Conservation (phyloP, 2,329 filamentous ascomycete species). For the Fusarium pseudograminearum region DNA sequence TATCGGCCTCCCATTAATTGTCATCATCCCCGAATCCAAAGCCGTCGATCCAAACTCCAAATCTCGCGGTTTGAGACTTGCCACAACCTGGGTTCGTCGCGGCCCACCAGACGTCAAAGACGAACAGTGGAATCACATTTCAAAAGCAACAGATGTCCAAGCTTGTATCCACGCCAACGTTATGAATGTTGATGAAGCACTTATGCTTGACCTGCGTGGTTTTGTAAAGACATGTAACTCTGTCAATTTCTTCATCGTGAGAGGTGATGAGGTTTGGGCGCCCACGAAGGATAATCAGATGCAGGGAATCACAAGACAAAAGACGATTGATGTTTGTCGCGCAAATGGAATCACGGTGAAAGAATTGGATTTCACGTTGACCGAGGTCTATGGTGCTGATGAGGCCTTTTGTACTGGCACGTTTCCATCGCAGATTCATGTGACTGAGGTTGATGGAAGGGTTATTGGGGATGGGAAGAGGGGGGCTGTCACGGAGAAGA, state of each 20-base stretch:
- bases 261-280: constrained; percentile 8
- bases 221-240: constrained; percentile 22
- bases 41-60: constrained; percentile 16
- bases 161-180: constrained; percentile 8
- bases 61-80: background rate
- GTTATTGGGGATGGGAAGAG: background rate
- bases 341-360: fast-evolving
- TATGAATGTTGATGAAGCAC: constrained; percentile 6
- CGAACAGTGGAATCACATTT: constrained; percentile 19
- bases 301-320: constrained; percentile 8
- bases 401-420: constrained; percentile 11
- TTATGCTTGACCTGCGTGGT: background rate
- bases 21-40: constrained; percentile 16
- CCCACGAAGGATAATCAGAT: constrained; percentile 22
- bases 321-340: background rate
- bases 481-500: background rate
- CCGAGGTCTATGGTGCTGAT: background rate
- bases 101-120: constrained; percentile 13
- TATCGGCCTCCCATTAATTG: constrained; percentile 1
- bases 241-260: constrained; percentile 15
- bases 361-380: background rate
- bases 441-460: background rate
- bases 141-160: constrained; percentile 5
- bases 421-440: constrained; percentile 4
- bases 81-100: background rate